Percentiles rank a stretch among this genome's conserved stretches.
phyloP scores from a whole-genome alignment of 306 rosid species.

The Vigna reflexopilosa region DNA sequence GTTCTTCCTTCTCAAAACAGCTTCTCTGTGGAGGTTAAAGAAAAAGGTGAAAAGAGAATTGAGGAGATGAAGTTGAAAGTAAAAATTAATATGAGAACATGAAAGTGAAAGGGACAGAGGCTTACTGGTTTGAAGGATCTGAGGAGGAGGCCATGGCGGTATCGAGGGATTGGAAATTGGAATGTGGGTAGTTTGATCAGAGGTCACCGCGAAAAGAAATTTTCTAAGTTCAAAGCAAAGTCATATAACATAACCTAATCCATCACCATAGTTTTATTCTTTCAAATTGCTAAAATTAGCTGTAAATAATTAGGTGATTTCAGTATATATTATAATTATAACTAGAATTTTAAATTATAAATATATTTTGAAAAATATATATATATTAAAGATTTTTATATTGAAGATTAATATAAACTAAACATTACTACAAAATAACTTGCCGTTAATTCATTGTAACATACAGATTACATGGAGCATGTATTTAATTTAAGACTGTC shows the following conservation, averaged over 20 bases:
- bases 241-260: background rate
- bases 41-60: background rate
- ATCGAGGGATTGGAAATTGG: constrained; percentile 10
- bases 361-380: no score
- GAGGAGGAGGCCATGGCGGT: constrained; percentile 66
- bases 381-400: no score
- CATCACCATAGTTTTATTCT: no score
- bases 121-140: constrained; percentile 66
- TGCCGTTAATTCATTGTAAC: no score
- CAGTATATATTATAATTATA: background rate
- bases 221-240: background rate
- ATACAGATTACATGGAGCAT: no score
- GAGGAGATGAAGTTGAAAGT: background rate
- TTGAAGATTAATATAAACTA: no score
- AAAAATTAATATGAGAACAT: background rate
- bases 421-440: no score
- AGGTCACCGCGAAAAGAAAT: background rate
- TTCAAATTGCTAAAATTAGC: no score
- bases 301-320: background rate
- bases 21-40: constrained; percentile 54
- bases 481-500: no score
- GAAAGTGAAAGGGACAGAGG: background rate
- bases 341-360: no score
- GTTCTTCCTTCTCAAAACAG: constrained; percentile 59
- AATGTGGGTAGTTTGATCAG: background rate